A percentile compares a stretch with the other conserved stretches of the same genome.
phyloP scores from a whole-genome alignment of 768 basidiomycete species.

The Termitomyces sp. region DNA sequence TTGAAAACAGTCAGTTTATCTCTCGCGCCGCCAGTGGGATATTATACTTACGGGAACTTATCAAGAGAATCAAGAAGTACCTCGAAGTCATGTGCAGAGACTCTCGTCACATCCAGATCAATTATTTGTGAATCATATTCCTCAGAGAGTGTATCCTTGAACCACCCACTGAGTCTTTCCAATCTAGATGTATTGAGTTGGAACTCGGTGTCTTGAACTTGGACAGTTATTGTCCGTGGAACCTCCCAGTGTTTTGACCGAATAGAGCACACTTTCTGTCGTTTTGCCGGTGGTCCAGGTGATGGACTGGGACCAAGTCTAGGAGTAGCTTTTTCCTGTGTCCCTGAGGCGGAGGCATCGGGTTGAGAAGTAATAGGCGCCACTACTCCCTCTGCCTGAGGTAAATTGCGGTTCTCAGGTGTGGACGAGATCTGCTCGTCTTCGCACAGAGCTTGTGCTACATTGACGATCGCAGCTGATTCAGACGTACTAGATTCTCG shows the following conservation, averaged over 20 bases:
- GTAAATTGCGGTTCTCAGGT: background rate
- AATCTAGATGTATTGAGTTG: constrained; percentile 33
- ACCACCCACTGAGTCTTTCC: constrained; percentile 26
- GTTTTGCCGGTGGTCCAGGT: background rate
- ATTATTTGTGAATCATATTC: constrained; percentile 7
- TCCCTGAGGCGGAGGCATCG: too few relatives aligned
- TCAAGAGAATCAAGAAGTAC: constrained; percentile 27
- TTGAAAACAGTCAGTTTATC: background rate
- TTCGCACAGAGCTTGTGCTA: background rate
- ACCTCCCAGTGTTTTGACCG: constrained; percentile 25
- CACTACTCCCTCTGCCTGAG: background rate
- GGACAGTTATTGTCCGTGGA: constrained; percentile 31
- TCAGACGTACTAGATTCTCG: background rate
- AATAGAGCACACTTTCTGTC: background rate
- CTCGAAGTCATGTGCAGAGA: constrained; percentile 29
- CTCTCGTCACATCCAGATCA: constrained; percentile 15
- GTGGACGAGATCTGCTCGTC: background rate
- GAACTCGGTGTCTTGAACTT: constrained; percentile 30
- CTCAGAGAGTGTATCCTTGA: constrained; percentile 16
- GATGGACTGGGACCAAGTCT: background rate
- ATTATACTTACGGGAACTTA: constrained; percentile 25
- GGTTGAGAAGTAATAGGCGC: background rate
- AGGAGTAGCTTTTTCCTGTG: background rate
- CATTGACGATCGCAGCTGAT: background rate
- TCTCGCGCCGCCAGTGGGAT: background rate